Base-by-base conservation (phyloP, 345 rosid species). In the Jatropha curcas region DNA sequence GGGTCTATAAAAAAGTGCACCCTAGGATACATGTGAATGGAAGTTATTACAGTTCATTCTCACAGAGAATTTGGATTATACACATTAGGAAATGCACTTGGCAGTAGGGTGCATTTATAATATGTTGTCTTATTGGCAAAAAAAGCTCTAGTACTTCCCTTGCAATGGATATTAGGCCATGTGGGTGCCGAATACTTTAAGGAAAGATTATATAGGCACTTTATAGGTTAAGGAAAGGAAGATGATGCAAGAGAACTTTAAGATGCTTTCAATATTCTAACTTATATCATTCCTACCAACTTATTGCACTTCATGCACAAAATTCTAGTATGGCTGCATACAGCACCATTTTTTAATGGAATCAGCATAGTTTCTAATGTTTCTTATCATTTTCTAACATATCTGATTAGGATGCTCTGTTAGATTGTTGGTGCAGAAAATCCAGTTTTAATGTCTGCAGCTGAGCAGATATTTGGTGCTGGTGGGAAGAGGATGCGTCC, bases 401-500 rank as follows among this genome's bases (percentile, higher is more conserved):
- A 73, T 76, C 76, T 81, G 77, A 80, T 77, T 71, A 63, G 77
- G 71, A 75, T 76, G 65, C 80, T 78, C 22, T 83, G 75, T 39
- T 85, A 95, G 98, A 90, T 95, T 86, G 98, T 92, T 77, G 98
- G 97, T 67, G 96, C 98, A 77, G 98, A 95, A 74, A 92, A 95
- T 68, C 94, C 99, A 27, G 93, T 95, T 70, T 79, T 95, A 62
- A 91, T 86, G 90, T 92, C 98, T 51, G 98, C 98, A 19, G 99
- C 99, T 65, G 94, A 95, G 83, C 98, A 95, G 83, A 92, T 92
- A 41, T 92, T 95, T 78, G 75, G 99, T 74, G 99, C 99, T 67
- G 98, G 99, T 80, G 99, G 99, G 27, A 95, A 95, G 84, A 87
- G 99, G 81, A 91, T 92, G 97, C 87, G 97, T 71, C 99, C 98